Evolutionary conservation across 1,284 basidiomycete genomes (phyloP).

Genomic region (Sanghuangporus baumii): DNA sequence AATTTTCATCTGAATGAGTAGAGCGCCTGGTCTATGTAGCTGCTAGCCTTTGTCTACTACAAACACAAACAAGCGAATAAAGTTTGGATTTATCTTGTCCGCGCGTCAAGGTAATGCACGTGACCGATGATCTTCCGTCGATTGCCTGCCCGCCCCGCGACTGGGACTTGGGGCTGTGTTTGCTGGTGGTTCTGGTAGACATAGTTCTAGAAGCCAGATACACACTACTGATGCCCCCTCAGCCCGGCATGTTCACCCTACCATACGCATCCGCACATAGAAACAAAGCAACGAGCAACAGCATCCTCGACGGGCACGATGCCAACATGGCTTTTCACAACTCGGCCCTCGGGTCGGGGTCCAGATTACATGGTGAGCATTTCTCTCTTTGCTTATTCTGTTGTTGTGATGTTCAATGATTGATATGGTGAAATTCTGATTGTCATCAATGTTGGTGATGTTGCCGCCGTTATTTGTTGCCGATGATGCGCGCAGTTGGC

Average conservation of each 20-base stretch:
- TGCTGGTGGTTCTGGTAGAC: neutral
- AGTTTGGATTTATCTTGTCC: neutral
- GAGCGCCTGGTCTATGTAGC: slow-evolving; percentile 7
- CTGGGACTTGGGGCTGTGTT: too few relatives aligned
- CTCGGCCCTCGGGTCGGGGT: slow-evolving; percentile 12
- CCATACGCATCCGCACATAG: slow-evolving; percentile 40
- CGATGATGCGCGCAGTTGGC: neutral
- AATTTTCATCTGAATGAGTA: neutral
- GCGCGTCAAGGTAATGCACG: neutral
- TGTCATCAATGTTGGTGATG: neutral
- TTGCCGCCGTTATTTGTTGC: neutral
- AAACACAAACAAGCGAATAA: neutral
- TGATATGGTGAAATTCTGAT: neutral
- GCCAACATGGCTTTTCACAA: slow-evolving; percentile 18
- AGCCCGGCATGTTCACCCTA: slow-evolving; percentile 47
- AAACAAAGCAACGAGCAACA: slow-evolving; percentile 26
- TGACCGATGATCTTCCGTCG: neutral
- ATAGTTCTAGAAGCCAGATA: neutral
- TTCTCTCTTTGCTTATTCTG: neutral
- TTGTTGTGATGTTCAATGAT: neutral
- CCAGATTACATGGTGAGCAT: slow-evolving; percentile 14
- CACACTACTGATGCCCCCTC: slow-evolving; percentile 33
- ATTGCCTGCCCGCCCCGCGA: neutral
- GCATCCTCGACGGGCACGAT: slow-evolving; percentile 16
- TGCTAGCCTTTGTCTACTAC: neutral